These are phyloP conservation scores for Metarhizium guizhouense DNA, from an alignment of 2,329 filamentous ascomycete genomes.

Conservation along the genomic window DNA sequence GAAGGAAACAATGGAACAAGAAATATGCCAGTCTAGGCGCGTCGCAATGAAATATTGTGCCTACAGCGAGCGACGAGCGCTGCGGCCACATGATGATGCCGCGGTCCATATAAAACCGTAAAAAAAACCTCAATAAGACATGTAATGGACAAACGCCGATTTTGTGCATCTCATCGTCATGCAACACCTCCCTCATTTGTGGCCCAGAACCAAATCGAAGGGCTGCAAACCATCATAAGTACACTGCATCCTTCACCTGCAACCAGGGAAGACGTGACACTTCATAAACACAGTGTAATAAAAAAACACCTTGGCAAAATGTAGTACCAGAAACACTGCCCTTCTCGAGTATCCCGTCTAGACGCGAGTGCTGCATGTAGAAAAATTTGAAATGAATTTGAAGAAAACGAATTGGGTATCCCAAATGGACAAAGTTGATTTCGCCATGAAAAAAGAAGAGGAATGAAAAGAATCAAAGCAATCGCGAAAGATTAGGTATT, in stretches of 20 bases:
- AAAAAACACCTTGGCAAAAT: not conserved
- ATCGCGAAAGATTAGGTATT: not conserved
- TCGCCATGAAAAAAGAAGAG: not conserved
- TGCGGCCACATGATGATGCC: not conserved
- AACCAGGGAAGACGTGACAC: not conserved
- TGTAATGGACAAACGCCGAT: constrained; percentile 16
- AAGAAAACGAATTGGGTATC: constrained; percentile 3
- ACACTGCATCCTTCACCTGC: constrained; percentile 6
- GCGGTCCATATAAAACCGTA: too few species aligned
- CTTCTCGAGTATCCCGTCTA: not conserved
- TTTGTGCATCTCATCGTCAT: constrained; percentile 3
- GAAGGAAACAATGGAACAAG: not conserved
- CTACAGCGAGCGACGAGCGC: not conserved
- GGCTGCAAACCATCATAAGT: constrained; percentile 10
- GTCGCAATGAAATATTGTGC: not conserved
- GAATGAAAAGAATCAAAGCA: not conserved
- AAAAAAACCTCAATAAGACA: not conserved
- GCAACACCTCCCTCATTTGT: constrained; percentile 2
- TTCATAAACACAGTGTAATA: not conserved
- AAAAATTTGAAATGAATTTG: not conserved
- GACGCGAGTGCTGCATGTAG: not conserved
- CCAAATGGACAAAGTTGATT: constrained; percentile 3
- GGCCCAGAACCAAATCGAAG: not conserved
- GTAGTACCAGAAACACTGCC: not conserved
- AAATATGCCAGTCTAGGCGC: not conserved